phyloP scores from a whole-genome alignment of 768 basidiomycete genomes.

The Pisolithus albus region DNA sequence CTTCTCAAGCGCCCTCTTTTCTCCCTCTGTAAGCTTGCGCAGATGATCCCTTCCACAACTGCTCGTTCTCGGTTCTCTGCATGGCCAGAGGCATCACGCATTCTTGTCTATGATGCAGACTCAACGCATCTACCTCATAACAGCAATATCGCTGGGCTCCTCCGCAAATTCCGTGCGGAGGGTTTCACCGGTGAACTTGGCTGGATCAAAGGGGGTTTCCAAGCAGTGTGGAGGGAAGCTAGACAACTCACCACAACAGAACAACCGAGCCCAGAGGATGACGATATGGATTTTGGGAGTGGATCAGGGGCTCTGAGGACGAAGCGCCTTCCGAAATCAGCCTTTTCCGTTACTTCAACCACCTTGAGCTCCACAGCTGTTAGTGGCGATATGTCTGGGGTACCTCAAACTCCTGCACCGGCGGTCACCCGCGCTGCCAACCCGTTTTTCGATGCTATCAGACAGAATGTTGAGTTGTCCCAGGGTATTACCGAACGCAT shows the following conservation, averaged over 20 bases:
- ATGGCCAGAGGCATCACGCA: conserved; percentile 53
- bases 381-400: neutral
- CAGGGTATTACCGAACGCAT: conserved; percentile 75
- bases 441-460: conserved; percentile 93
- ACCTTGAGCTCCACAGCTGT: conserved; percentile 19
- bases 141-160: conserved; percentile 63
- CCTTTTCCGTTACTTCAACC: conserved; percentile 50
- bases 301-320: conserved; percentile 38
- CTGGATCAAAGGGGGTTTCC: conserved; percentile 83
- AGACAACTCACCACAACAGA: conserved; percentile 47
- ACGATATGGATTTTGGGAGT: conserved; percentile 35
- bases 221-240: conserved; percentile 53
- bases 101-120: conserved; percentile 86
- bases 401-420: conserved; percentile 15
- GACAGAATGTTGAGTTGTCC: conserved; percentile 79
- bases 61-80: conserved; percentile 53
- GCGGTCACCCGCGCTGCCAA: conserved; percentile 40
- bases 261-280: conserved; percentile 43
- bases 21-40: conserved; percentile 66
- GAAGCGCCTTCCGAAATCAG: conserved; percentile 54
- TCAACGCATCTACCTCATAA: conserved; percentile 51
- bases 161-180: conserved; percentile 65
- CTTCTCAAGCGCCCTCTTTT: conserved; percentile 88
- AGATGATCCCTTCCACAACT: conserved; percentile 66
- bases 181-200: conserved; percentile 56